A percentile compares a stretch with the other conserved stretches of the same genome.
Evolutionary conservation across 2,329 filamentous ascomycete species (phyloP).

Genomic region (Plenodomus tracheiphilus): DNA sequence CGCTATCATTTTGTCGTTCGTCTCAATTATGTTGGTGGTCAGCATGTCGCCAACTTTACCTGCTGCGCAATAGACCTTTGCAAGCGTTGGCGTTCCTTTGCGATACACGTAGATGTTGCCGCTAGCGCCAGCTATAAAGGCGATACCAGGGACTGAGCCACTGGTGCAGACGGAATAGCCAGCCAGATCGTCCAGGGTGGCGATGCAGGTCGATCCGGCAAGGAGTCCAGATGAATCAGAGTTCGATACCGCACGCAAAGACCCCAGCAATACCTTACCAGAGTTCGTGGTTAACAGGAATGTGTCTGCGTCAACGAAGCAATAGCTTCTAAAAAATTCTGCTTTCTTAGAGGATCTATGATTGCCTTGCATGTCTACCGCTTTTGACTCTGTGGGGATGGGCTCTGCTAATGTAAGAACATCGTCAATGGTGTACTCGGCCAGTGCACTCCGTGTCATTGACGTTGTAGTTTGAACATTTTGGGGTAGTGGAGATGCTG

Average conservation of each 20-base stretch:
- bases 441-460: not conserved
- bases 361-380: not conserved
- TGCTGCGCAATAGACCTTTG: conserved; percentile 28
- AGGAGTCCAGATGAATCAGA: conserved; percentile 4
- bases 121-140: conserved; percentile 51
- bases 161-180: conserved; percentile 54
- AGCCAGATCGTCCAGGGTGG: conserved; percentile 43
- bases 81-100: conserved; percentile 14
- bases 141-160: conserved; percentile 41
- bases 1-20: conserved; percentile 13
- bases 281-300: conserved; percentile 62
- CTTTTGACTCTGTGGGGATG: not conserved
- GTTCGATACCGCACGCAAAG: conserved; percentile 5
- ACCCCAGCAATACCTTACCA: conserved; percentile 59
- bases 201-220: conserved; percentile 32
- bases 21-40: conserved; percentile 1
- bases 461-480: not conserved
- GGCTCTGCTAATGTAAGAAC: conserved; percentile 19
- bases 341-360: conserved; percentile 27
- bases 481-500: conserved; percentile 18
- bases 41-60: conserved; percentile 51
- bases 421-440: conserved; percentile 33
- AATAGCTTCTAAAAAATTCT: conserved; percentile 63
- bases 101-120: conserved; percentile 50
- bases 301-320: conserved; percentile 59